Evolutionary conservation across 192 early-diverging fungal species (phyloP), one percentile per base, ranked within the genome.

Genomic region (Coemansia sp.): DNA sequence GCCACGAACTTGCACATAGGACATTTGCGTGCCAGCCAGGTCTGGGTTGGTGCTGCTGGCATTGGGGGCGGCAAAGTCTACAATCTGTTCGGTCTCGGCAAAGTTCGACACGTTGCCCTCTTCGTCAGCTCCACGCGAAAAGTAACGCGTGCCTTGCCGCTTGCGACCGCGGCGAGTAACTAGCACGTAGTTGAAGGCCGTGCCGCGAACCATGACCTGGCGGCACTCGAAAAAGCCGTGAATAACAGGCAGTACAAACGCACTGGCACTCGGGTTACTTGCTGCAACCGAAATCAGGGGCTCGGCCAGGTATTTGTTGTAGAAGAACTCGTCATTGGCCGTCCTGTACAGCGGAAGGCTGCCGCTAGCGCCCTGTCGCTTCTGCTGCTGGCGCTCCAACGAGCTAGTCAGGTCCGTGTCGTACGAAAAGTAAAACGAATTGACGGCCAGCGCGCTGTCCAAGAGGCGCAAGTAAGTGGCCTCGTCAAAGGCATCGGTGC

Each of bases 71-170:
- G 87, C 87, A 55, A 85, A 85, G 58, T 89, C 75, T 6, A 94
- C 85, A 52, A 98, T 82, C 84, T 97, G 95, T 72, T 99, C 96
- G 3, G 95, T 98, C 82, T 99, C 97, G 9, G 94, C 93, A 76
- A 88, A 97, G 77, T 99, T 99, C 38, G 97, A 92, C 34, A 97
- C 96, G 69, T 96, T 89, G 28, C 96, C 97, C 3, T 91, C 62
- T 43, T 85, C 86, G 72, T 99, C 96, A 26, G 96, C 88, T 62
- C 97, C 96, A 53, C 97, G 90, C 34, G 91, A 90, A 72, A 97
- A 91, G 74, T 91, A 99, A 20, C 97, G 90, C 3, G 94, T 92
- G 61, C 97, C 95, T 57, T 85, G 86, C 34, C 92, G 88, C 72
- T 88, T 87, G 65, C 91, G 87, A 35, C 88, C 92, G 18, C 94